phyloP scores from a whole-genome alignment of 495 filamentous ascomycete genomes.

The Annulohypoxylon maeteangense region DNA sequence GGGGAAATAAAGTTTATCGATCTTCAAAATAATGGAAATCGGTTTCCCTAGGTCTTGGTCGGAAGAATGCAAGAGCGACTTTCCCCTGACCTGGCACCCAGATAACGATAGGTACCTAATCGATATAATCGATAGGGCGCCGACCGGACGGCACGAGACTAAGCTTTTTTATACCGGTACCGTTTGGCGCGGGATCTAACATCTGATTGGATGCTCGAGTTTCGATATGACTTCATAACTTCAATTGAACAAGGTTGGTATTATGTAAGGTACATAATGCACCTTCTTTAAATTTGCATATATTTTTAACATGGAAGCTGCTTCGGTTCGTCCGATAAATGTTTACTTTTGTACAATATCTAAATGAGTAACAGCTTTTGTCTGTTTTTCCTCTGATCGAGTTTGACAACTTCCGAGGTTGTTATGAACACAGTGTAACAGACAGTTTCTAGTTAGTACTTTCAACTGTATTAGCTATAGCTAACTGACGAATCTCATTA shows the following conservation, averaged over 20 bases:
- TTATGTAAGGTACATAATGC: background rate
- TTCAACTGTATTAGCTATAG: background rate
- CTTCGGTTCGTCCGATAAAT: background rate
- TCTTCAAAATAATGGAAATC: conserved; percentile 11
- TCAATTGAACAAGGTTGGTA: conserved; percentile 19
- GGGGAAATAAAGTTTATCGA: conserved; percentile 19
- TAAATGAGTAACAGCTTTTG: background rate
- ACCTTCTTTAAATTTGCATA: background rate
- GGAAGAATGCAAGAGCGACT: conserved; percentile 31
- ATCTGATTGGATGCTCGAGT: conserved; percentile 23
- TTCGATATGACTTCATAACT: conserved; percentile 36
- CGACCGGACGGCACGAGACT: conserved; percentile 20
- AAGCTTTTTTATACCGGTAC: background rate
- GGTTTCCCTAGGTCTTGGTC: conserved; percentile 3
- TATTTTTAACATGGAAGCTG: background rate
- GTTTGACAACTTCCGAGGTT: no score
- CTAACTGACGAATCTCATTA: background rate
- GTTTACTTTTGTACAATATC: background rate
- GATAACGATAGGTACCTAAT: conserved; percentile 38
- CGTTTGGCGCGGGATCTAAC: conserved; percentile 9
- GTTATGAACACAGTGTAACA: no score
- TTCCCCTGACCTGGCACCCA: conserved; percentile 7
- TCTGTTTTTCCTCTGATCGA: background rate
- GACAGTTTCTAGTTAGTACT: background rate
- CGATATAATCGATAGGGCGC: conserved; percentile 26